Evolutionary conservation across 768 basidiomycete genomes (phyloP).

Genomic region (Podaxis sp.): DNA sequence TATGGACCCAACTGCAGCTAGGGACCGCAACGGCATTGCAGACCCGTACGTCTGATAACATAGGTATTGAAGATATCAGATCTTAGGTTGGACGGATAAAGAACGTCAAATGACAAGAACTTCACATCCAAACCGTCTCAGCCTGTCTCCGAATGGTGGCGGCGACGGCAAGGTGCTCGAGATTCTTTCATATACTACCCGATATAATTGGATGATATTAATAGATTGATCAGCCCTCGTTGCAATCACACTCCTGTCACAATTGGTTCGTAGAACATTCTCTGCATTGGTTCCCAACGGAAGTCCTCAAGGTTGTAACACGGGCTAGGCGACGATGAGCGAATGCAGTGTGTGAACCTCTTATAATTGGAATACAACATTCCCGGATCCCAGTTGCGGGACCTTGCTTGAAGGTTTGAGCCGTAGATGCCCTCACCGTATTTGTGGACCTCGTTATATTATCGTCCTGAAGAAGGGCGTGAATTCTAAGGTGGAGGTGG

Average conservation of each 20-base stretch:
- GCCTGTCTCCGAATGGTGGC: conserved; percentile 1
- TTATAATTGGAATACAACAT: conserved; percentile 1
- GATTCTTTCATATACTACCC: background rate
- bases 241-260: conserved; percentile 10
- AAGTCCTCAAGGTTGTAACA: conserved; percentile 1
- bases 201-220: conserved; percentile 11
- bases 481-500: background rate
- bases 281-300: background rate
- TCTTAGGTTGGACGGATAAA: background rate
- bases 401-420: background rate
- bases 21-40: background rate
- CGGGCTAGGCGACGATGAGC: background rate
- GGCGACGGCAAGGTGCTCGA: background rate
- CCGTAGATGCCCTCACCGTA: background rate
- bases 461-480: background rate
- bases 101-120: conserved; percentile 2
- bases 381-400: background rate
- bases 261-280: conserved; percentile 9
- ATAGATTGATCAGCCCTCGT: conserved; percentile 10
- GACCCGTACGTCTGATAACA: background rate
- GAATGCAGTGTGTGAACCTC: background rate
- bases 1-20: background rate
- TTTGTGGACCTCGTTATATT: background rate
- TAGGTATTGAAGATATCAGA: background rate
- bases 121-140: background rate